Base-by-base conservation (phyloP, 1,139 yeast genomes). In the Candida smagusa region DNA sequence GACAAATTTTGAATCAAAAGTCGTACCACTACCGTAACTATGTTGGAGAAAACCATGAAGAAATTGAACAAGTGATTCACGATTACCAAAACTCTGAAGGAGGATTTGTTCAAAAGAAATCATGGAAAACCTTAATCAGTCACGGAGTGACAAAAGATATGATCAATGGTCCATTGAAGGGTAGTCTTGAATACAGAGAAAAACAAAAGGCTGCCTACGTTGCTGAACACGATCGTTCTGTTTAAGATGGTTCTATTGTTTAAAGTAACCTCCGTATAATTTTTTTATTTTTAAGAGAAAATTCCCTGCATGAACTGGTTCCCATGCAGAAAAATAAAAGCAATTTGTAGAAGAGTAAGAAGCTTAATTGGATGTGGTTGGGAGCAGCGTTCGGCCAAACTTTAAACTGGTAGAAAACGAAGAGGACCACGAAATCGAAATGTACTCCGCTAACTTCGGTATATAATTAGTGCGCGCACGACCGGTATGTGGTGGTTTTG, bases 1-100 rank as follows among this genome's bases (percentile, higher is more conserved):
- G 96, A 37, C 66, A 85, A 58, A 74, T 77, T 30, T 68, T 88
- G 42, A 76, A 85, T 49, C 96, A 89, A 64, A 76, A 80, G 13
- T 74, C 84, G 38, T 86, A 86, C 29, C 96, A 89, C 58, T 85
- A 88, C 55, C 97, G 97, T 8, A 96, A 96, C 13, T 88, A 86
- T 57, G 95, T 84, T 11, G 92, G 86, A 44, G 76, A 81, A 7
- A 64, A 81, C 13, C 67, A 68, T 41, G 80, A 75, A 36, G 76
- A 76, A 19, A 36, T 39, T 9, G 38, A 36, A 31, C 21, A 35
- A 11, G 33, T 22, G 0, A 79, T 84, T 53, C 53, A 64, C 57
- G 92, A 85, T 56, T 88, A 83, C 58, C 87, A 82, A 56, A 59
- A 63, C 40, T 83, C 78, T 31, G 56, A 65, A 33, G 84, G 85